Evolutionary conservation across 192 early-diverging fungal genomes (phyloP), one percentile per base, ranked within the genome.

Genomic region (Lobosporangium transversale): DNA sequence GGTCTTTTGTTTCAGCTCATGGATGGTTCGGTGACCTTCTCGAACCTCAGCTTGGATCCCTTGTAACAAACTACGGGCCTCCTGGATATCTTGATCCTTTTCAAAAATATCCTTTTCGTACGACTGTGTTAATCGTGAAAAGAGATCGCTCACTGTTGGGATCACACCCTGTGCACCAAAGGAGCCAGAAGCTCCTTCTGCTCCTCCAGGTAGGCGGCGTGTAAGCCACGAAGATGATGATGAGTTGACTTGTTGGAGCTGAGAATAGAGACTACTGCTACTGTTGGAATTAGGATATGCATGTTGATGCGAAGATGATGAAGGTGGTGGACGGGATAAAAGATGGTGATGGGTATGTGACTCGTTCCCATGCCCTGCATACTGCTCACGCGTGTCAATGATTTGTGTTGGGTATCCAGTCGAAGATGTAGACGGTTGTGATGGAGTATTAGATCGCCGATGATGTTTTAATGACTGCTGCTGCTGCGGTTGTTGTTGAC

Each of bases 101-200:
- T 83, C 78, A 29, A 66, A 62, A 3, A 82, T 51, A 42, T 86
- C 84, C 15, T 68, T 76, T 50, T 83, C 82, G 42, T 80, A 86
- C 18, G 79, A 83, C 11, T 69, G 62, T 9, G 79, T 76, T 49
- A 83, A 53, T 11, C 58, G 68, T 23, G 78, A 71, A 75, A 86
- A 79, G 0, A 86, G 31, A 29, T 80, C 66, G 30, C 66, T 70
- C n/a, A 86, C 63, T 8, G 70, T 71, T 3, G 79, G 73, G 11
- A 80, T 67, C 53, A 76, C 53, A 9, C 23, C 30, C 26, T 62
- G 36, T n/a, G n/a, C n/a, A n/a, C n/a, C n/a, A n/a, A n/a, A n/a
- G 1, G 42, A 26, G 5, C 62, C 27, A 5, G 66, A 48, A 0
- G 53, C 7, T 2, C 24, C 21, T 7, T 21, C 36, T 18, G 24